Evolutionary conservation across 768 basidiomycete genomes (phyloP).

Genomic region (Leccinum disarticulatum): DNA sequence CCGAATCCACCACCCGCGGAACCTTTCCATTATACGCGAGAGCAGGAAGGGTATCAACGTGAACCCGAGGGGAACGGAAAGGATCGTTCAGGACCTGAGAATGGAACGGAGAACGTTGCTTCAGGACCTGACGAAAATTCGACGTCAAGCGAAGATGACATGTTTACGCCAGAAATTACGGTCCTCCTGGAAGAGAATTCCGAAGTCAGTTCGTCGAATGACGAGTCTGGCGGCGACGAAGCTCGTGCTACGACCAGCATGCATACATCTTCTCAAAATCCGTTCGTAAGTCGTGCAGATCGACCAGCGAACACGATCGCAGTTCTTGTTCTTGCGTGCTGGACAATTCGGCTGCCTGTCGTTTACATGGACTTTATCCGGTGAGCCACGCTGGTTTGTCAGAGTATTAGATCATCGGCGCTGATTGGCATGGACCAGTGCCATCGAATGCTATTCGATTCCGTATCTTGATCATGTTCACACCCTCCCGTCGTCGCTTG

Average conservation of each 20-base stretch:
- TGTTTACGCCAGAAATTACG: conserved; percentile 36
- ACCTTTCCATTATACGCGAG: conserved; percentile 50
- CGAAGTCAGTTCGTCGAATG: conserved; percentile 33
- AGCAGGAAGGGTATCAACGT: conserved; percentile 27
- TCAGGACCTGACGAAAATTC: conserved; percentile 7
- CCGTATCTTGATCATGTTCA: conserved; percentile 78
- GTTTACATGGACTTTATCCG: conserved; percentile 72
- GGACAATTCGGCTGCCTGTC: conserved; percentile 76
- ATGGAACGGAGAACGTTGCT: conserved; percentile 17
- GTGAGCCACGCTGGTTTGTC: conserved; percentile 41
- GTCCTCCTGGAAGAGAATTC: conserved; percentile 42
- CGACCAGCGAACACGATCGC: conserved; percentile 55
- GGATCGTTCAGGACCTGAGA: conserved; percentile 15
- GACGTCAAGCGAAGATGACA: conserved; percentile 24
- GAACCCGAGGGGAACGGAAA: conserved; percentile 8
- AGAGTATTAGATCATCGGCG: neutral
- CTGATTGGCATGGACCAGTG: conserved; percentile 39
- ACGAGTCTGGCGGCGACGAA: conserved; percentile 23
- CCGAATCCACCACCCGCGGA: conserved; percentile 61
- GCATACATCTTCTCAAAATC: conserved; percentile 8
- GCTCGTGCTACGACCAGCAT: conserved; percentile 6
- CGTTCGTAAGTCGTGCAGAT: conserved; percentile 34
- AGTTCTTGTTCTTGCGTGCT: conserved; percentile 72
- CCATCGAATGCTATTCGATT: conserved; percentile 72
- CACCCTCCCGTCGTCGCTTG: conserved; percentile 60